Conservation (phyloP, 1,284 basidiomycete species). For the Ceratobasidium sp. region DNA sequence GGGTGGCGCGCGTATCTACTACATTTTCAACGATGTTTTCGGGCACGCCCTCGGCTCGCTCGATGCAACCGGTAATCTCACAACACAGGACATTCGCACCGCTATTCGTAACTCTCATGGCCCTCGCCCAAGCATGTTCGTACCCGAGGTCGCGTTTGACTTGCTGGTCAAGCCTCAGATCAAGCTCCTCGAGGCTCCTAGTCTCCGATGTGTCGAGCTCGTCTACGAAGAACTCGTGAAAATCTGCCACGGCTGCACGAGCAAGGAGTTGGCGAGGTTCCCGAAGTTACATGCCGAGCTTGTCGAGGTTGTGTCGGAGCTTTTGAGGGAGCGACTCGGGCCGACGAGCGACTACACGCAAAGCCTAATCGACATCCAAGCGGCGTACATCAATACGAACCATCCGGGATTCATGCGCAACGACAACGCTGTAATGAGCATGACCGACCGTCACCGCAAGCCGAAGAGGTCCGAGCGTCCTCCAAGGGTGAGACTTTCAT, state of each 20-base stretch:
- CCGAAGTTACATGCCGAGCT: conserved; percentile 92
- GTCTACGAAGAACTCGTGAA: conserved; percentile 99
- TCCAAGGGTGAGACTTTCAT: conserved; percentile 21
- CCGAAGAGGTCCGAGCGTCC: conserved; percentile 32
- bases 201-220: conserved; percentile 94
- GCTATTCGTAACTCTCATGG: conserved; percentile 99
- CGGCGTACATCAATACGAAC: conserved; percentile 99
- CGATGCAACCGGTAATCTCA: conserved; percentile 91
- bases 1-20: conserved; percentile 97
- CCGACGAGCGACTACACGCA: conserved; percentile 97
- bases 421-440: conserved; percentile 60
- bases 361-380: conserved; percentile 96
- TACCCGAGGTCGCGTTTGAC: conserved; percentile 98
- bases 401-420: conserved; percentile 88
- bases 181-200: conserved; percentile 93
- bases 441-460: conserved; percentile 33
- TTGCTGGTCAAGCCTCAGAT: conserved; percentile 98
- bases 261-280: conserved; percentile 97
- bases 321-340: conserved; percentile 93
- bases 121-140: conserved; percentile 94
- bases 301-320: conserved; percentile 97
- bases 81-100: conserved; percentile 95
- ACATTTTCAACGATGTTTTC: conserved; percentile 99
- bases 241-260: conserved; percentile 99
- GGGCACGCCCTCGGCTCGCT: conserved; percentile 91